These are phyloP conservation scores for Acanthamoeba lenticulata DNA, from an alignment of 208 protist species.

Conservation along the genomic window DNA sequence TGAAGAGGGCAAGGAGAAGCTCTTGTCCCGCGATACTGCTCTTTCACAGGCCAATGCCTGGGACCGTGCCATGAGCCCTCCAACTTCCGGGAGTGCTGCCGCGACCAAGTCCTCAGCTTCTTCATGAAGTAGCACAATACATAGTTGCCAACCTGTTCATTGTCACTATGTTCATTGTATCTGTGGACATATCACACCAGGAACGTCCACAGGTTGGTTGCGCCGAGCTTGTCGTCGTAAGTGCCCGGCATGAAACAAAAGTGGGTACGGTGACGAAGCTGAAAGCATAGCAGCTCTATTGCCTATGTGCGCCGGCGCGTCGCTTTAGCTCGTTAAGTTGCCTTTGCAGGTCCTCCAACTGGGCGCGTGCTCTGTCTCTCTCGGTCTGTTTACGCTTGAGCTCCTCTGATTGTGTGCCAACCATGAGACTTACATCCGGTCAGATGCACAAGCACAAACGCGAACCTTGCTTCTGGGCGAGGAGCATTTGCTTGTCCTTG, in stretches of 20 bases:
- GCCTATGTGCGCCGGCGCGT: neutral
- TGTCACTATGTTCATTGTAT: too few relatives aligned
- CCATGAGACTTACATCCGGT: too few relatives aligned
- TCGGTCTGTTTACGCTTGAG: neutral
- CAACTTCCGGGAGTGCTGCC: neutral
- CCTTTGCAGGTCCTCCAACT: neutral
- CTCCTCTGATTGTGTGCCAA: neutral
- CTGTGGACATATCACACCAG: too few relatives aligned
- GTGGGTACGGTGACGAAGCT: too few relatives aligned
- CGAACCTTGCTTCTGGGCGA: neutral
- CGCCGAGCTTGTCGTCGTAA: too few relatives aligned
- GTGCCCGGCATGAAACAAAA: too few relatives aligned
- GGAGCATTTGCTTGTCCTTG: slow-evolving; percentile 13
- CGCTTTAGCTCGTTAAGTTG: neutral
- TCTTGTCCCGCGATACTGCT: neutral
- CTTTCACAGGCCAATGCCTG: neutral
- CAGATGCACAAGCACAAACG: neutral
- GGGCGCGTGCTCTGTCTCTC: neutral
- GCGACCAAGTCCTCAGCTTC: too few relatives aligned
- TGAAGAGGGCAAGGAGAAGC: neutral
- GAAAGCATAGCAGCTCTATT: neutral
- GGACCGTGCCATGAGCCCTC: neutral
- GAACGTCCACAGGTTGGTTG: too few relatives aligned
- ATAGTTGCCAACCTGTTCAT: too few relatives aligned
- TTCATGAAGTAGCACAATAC: too few relatives aligned